A percentile compares a stretch with the other conserved stretches of the same genome.
Conservation (phyloP, 352 stramenopile genomes). For the Globisporangium yorkense region DNA sequence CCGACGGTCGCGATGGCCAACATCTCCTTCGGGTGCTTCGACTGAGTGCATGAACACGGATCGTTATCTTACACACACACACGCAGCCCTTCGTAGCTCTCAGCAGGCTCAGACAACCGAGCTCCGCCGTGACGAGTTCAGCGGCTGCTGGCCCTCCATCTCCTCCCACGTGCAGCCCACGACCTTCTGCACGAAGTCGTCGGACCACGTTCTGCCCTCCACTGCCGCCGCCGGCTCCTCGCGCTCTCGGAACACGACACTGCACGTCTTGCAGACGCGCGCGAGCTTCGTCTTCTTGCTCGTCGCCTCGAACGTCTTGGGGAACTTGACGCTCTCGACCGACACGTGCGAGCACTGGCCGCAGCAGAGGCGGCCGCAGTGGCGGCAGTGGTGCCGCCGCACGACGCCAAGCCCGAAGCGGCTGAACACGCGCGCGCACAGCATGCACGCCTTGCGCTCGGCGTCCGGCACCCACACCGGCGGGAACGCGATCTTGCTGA, state of each 20-base stretch:
- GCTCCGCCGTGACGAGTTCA: constrained; percentile 19
- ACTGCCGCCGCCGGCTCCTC: constrained; percentile 21
- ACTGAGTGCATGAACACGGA: constrained; percentile 10
- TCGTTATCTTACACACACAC: not conserved
- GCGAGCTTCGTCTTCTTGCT: constrained; percentile 35
- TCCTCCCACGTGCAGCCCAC: constrained; percentile 63
- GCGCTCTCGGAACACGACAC: constrained; percentile 67
- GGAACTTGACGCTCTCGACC: constrained; percentile 67
- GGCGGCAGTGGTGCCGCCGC: constrained; percentile 80
- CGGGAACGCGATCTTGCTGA: constrained; percentile 68
- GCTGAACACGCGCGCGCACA: constrained; percentile 71
- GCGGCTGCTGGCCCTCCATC: constrained; percentile 30
- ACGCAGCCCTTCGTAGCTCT: too few relatives aligned
- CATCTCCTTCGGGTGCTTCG: constrained; percentile 67
- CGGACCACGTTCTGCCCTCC: constrained; percentile 43
- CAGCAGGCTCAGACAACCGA: constrained; percentile 18
- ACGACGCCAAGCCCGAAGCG: constrained; percentile 43
- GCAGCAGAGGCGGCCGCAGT: constrained; percentile 79
- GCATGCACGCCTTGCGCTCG: constrained; percentile 72
- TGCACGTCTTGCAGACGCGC: constrained; percentile 74
- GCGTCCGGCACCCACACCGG: constrained; percentile 79
- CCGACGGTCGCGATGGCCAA: constrained; percentile 69
- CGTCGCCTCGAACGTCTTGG: constrained; percentile 45
- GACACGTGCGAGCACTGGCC: constrained; percentile 70
- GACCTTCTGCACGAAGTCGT: constrained; percentile 55